Conservation (phyloP, 495 filamentous ascomycete genomes). For the Penicillium desertorum region DNA sequence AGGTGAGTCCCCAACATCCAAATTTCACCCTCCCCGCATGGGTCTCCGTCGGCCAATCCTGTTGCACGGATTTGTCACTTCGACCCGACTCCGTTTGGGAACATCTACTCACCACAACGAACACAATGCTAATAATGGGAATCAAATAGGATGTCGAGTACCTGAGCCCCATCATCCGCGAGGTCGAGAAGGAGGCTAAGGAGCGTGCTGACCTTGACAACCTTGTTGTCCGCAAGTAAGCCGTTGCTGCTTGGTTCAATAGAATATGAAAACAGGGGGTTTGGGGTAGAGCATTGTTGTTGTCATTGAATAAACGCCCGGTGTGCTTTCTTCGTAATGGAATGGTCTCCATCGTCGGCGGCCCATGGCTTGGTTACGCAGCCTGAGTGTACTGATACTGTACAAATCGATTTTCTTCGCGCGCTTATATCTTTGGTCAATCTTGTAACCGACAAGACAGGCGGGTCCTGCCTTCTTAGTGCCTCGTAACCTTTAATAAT, state of each 20-base stretch:
- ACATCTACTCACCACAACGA: slow-evolving; percentile 1
- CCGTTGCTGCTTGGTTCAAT: slow-evolving; percentile 15
- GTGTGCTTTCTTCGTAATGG: slow-evolving; percentile 27
- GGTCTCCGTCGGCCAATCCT: slow-evolving; percentile 44
- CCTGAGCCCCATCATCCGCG: slow-evolving; percentile 74
- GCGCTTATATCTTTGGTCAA: slow-evolving; percentile 7
- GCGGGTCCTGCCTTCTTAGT: not conserved
- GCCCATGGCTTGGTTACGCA: slow-evolving; percentile 24
- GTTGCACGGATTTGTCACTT: slow-evolving; percentile 46
- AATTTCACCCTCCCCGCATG: slow-evolving; percentile 25
- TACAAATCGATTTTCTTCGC: slow-evolving; percentile 47
- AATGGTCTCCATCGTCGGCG: slow-evolving; percentile 22
- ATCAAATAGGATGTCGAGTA: slow-evolving; percentile 68
- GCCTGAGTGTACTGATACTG: slow-evolving; percentile 50
- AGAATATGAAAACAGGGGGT: slow-evolving; percentile 27
- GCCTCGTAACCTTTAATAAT: not conserved
- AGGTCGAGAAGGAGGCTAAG: slow-evolving; percentile 76
- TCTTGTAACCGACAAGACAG: not conserved
- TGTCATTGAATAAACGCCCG: slow-evolving; percentile 33
- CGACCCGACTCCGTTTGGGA: slow-evolving; percentile 15
- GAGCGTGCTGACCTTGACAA: slow-evolving; percentile 83
- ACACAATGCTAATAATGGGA: slow-evolving; percentile 21
- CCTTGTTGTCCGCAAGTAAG: slow-evolving; percentile 63
- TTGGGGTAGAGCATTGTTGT: slow-evolving; percentile 26
- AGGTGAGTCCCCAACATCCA: slow-evolving; percentile 51